Evolutionary conservation across 805 yeast genomes (phyloP).

Genomic region (Hemisphaericaspora nanyangensis): DNA sequence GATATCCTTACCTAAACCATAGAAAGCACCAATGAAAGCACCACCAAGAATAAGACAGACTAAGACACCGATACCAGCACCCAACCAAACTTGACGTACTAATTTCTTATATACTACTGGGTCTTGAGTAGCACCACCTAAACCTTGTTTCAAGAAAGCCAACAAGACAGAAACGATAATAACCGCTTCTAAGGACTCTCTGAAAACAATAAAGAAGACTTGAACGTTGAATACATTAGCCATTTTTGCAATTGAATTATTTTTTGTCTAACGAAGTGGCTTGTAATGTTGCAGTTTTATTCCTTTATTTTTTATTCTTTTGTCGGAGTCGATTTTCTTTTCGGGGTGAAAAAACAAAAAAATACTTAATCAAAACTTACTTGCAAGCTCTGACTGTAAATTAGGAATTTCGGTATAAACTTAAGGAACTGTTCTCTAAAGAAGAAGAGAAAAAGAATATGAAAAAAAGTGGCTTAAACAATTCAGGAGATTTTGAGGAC

Average conservation of each 20-base stretch:
- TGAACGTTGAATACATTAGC: constrained; percentile 59
- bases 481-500: too few species aligned
- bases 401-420: too few species aligned
- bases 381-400: too few species aligned
- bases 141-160: constrained; percentile 83
- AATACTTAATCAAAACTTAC: too few species aligned
- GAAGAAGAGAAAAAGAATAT: too few species aligned
- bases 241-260: constrained; percentile 20
- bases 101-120: constrained; percentile 52
- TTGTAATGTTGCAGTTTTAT: not conserved
- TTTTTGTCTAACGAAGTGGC: too few species aligned
- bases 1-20: constrained; percentile 70
- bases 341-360: too few species aligned
- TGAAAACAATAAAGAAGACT: constrained; percentile 81
- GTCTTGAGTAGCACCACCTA: constrained; percentile 50
- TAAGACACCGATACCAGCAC: constrained; percentile 64
- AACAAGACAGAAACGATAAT: constrained; percentile 81
- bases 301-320: not conserved
- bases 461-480: too few species aligned
- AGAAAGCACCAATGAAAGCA: constrained; percentile 89
- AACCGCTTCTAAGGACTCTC: constrained; percentile 89
- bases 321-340: not conserved
- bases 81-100: constrained; percentile 76
- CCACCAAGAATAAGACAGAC: constrained; percentile 80
- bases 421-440: too few species aligned